Evolutionary conservation across 163 green algal species (phyloP), one percentile per base, ranked within the genome.

Genomic region (Scenedesmus sp.): DNA sequence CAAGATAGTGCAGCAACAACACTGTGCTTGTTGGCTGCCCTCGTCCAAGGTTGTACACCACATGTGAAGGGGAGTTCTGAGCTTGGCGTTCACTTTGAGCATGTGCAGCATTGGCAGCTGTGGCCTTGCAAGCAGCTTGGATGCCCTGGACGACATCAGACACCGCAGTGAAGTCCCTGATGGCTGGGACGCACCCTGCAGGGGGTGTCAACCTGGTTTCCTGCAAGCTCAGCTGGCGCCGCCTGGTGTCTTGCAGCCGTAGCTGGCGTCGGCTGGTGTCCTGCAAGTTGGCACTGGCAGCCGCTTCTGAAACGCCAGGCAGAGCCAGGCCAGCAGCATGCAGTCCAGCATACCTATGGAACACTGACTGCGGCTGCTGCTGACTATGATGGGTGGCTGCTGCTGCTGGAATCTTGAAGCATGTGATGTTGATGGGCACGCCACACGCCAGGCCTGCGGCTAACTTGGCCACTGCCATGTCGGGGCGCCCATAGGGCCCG

Each of bases 381-480:
- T 81, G 86, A n/a, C n/a, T 1, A 44, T 81, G 35, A 44, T 26
- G 72, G 24, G 30, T 26, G 40, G 22, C 61, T 83, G 72, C 70
- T 80, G 72, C 86, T 80, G 56, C 7, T n/a, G 15, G 20, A 6
- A 20, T 20, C 30, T 1, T 22, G 46, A 78, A 90, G 43, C 40
- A 68, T 18, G 76, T 76, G 46, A 89, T 70, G 53, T 37, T 65
- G 73, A 98, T 96, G 35, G 96, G 93, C 85, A 97, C 76, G n/a
- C 93, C 88, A 20, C 93, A 30, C 37, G 95, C 78, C 59, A 98
- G 97, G 80, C 92, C 91, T 42, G 95, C 92, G 0, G 95, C 91
- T 87, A 99, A 98, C 10, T 93, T 94, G 83, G 97, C 97, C 70
- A 96, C 96, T 10, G 96, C 96, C 97, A 99, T 99, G 93, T 98